Evolutionary conservation across 139 green algal genomes (phyloP), one percentile per base, ranked within the genome.

Genomic region (Volvox reticuliferus): DNA sequence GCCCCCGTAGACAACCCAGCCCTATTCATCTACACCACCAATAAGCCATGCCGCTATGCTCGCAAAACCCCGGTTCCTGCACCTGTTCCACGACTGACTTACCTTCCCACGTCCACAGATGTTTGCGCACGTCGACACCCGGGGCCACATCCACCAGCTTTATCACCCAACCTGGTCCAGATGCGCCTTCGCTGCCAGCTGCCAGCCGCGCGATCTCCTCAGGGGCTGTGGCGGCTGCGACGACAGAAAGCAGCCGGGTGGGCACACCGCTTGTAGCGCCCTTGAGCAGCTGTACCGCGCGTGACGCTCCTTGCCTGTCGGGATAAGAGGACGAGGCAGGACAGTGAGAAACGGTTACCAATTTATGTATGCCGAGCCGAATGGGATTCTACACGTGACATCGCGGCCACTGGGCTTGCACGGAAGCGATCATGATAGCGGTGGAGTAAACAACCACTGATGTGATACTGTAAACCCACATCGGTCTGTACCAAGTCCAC

Each of bases 81-180:
- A 55, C 9, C 9, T 55, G 44, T 55, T 55, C 9, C 44, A 55
- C 9, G n/a, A n/a, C 61, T 68, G 91, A 93, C 12, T 84, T 32
- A 30, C 89, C 92, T 12, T 94, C 91, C 95, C 95, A 97, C 5
- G 77, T 62, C 2, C 91, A 77, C 86, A 97, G 92, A 77, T 95
- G 93, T 61, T 93, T 89, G 17, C 78, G 33, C 12, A 97, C 3
- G 78, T 97, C 89, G 16, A 89, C 90, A 0, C 89, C 92, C 0
- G 91, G 87, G 17, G 91, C 82, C 36, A 96, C 82, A 14, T 96
- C 94, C 79, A 76, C 83, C 55, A 96, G 88, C 71, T 79, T 63
- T 37, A 96, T 32, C 33, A 87, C 37, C 88, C 89, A 92, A 5
- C 81, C 33, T 28, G 19, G 28, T 3, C 73, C 81, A 12, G n/a